Conservation (phyloP, 2,329 filamentous ascomycete species). For the Chaetomiaceae sp. region DNA sequence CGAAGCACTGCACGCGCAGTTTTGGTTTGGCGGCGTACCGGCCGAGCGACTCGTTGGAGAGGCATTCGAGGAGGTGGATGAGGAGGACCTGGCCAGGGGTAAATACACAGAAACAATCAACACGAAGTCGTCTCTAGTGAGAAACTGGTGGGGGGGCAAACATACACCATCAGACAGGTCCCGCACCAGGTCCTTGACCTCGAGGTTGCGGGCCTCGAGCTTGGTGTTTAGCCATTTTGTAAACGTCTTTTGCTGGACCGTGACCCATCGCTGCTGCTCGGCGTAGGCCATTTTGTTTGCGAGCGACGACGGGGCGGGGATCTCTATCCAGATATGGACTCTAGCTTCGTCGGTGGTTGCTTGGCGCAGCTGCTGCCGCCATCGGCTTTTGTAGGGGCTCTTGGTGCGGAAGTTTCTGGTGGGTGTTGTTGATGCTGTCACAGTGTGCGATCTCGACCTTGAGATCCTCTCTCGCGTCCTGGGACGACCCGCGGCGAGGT, state of each 20-base stretch:
- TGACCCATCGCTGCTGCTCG: constrained; percentile 65
- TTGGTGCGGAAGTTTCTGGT: constrained; percentile 8
- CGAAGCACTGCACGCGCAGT: constrained; percentile 91
- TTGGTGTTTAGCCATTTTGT: constrained; percentile 99
- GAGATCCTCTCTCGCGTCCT: constrained; percentile 6
- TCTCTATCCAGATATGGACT: constrained; percentile 26
- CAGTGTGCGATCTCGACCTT: constrained; percentile 10
- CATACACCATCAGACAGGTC: constrained; percentile 92
- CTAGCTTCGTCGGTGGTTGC: constrained; percentile 9
- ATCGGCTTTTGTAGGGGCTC: constrained; percentile 13
- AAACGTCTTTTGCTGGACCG: constrained; percentile 97
- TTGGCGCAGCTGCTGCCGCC: constrained; percentile 16
- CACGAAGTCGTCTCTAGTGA: neutral
- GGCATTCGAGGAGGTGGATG: constrained; percentile 94
- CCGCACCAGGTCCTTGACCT: constrained; percentile 79
- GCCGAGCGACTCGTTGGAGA: constrained; percentile 89
- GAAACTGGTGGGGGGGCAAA: constrained; percentile 26
- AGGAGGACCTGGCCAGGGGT: constrained; percentile 66
- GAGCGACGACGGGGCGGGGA: constrained; percentile 41
- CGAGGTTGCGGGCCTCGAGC: constrained; percentile 69
- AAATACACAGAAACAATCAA: neutral
- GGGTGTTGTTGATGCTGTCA: constrained; percentile 2
- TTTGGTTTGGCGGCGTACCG: constrained; percentile 96
- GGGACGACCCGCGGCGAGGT: neutral
- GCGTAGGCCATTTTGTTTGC: constrained; percentile 58